Evolutionary conservation across 768 basidiomycete genomes (phyloP).

Genomic region (Naganishia vishniacii): DNA sequence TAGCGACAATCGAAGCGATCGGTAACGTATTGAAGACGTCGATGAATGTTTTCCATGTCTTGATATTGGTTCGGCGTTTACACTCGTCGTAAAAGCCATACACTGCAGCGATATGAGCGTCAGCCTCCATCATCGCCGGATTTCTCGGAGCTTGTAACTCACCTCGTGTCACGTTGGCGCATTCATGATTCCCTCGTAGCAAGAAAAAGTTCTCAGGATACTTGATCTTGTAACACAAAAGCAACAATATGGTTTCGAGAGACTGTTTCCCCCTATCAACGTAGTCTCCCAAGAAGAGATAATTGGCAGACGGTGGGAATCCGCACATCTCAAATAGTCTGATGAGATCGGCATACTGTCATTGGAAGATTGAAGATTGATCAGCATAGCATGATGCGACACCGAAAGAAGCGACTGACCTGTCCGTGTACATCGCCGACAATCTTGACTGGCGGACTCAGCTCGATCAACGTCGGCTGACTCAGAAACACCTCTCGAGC

Average conservation of each 20-base stretch:
- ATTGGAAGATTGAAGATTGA: not conserved
- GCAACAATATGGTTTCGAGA: constrained; percentile 90
- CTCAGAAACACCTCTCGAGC: constrained; percentile 92
- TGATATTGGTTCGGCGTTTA: constrained; percentile 98
- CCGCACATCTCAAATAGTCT: constrained; percentile 99
- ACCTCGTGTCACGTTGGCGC: constrained; percentile 98
- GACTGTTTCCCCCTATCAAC: constrained; percentile 98
- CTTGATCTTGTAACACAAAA: constrained; percentile 99
- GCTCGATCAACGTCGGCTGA: constrained; percentile 94
- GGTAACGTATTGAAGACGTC: constrained; percentile 99
- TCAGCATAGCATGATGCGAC: not conserved
- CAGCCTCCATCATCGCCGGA: not conserved
- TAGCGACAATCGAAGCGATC: constrained; percentile 95
- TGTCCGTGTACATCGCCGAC: constrained; percentile 99
- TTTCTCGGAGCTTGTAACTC: constrained; percentile 39
- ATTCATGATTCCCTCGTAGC: constrained; percentile 95
- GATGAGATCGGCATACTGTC: constrained; percentile 84
- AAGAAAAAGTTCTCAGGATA: constrained; percentile 99
- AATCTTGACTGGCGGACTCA: constrained; percentile 97
- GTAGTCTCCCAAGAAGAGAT: constrained; percentile 98
- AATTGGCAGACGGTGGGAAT: constrained; percentile 93
- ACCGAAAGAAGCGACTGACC: constrained; percentile 34
- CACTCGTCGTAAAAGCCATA: constrained; percentile 99
- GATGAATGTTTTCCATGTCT: constrained; percentile 99
- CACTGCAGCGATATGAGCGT: constrained; percentile 54